phyloP scores from a whole-genome alignment of 768 basidiomycete genomes.

The Chalciporus piperatus region DNA sequence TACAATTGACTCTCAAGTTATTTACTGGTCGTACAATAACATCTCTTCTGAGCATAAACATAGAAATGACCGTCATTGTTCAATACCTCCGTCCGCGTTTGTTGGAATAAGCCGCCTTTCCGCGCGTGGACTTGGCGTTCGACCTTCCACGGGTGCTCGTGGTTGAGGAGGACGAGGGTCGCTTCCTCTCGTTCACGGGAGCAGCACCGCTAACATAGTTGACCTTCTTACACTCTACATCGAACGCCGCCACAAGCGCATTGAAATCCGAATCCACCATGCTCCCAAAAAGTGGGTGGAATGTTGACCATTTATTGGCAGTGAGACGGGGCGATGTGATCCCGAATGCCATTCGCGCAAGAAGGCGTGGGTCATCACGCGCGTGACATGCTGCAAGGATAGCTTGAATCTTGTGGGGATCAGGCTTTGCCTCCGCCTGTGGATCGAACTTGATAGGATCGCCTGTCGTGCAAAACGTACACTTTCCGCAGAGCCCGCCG shows the following conservation, averaged over 20 bases:
- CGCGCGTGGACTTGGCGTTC: neutral
- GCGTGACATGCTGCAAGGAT: constrained; percentile 43
- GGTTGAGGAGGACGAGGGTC: neutral
- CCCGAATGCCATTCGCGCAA: constrained; percentile 52
- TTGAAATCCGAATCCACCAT: constrained; percentile 42
- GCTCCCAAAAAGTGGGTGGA: constrained; percentile 43
- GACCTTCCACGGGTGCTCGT: neutral
- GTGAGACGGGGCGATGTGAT: constrained; percentile 46
- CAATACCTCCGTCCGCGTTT: constrained; percentile 5
- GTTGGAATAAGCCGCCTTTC: neutral
- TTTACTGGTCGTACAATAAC: too few species aligned
- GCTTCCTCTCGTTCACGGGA: constrained; percentile 11
- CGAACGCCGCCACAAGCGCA: constrained; percentile 39
- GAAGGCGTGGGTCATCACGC: constrained; percentile 46
- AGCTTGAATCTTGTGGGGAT: constrained; percentile 31
- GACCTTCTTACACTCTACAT: constrained; percentile 38
- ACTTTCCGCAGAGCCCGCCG: constrained; percentile 38
- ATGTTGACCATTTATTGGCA: constrained; percentile 37
- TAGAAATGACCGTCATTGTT: neutral
- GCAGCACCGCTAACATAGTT: constrained; percentile 23
- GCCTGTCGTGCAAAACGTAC: constrained; percentile 42
- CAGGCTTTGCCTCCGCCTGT: constrained; percentile 16
- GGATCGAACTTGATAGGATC: constrained; percentile 32
- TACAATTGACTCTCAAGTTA: neutral
- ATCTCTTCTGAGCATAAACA: too few species aligned